Conservation (phyloP, 371 early-diverging fungal species). For the Syncephalastrum sp. region DNA sequence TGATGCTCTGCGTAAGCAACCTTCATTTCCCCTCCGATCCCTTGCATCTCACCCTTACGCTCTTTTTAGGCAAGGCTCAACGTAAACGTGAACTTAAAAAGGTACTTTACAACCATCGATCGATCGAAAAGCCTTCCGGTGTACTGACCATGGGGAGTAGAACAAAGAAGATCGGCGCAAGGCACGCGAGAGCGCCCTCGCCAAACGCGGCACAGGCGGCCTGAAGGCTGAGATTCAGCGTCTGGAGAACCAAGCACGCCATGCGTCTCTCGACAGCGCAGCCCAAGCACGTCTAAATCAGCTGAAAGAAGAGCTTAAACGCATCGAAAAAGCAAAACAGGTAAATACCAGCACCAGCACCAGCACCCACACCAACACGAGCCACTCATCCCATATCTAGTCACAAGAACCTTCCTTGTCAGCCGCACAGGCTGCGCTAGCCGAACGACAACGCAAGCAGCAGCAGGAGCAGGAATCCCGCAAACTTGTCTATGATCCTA, state of each 20-base stretch:
- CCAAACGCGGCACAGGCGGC: constrained; percentile 52
- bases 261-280: constrained; percentile 50
- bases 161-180: constrained; percentile 63
- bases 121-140: neutral
- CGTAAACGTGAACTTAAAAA: constrained; percentile 67
- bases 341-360: constrained; percentile 8
- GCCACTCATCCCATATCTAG: neutral
- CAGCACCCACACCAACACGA: neutral
- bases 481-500: constrained; percentile 48
- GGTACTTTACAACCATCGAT: constrained; percentile 24
- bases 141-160: constrained; percentile 24
- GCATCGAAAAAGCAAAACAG: constrained; percentile 55
- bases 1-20: constrained; percentile 45
- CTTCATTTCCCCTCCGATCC: neutral
- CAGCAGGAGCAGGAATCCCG: constrained; percentile 35
- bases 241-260: constrained; percentile 43
- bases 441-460: constrained; percentile 36
- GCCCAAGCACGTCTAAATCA: constrained; percentile 43
- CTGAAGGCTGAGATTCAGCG: constrained; percentile 42
- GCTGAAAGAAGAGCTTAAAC: constrained; percentile 40
- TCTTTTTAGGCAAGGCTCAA: constrained; percentile 55
- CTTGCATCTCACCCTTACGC: constrained; percentile 25
- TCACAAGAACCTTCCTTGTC: constrained; percentile 15
- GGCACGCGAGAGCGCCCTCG: constrained; percentile 48
- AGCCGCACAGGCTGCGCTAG: constrained; percentile 36